Conservation (phyloP, 1,284 basidiomycete genomes). For the Waitea zeae region DNA sequence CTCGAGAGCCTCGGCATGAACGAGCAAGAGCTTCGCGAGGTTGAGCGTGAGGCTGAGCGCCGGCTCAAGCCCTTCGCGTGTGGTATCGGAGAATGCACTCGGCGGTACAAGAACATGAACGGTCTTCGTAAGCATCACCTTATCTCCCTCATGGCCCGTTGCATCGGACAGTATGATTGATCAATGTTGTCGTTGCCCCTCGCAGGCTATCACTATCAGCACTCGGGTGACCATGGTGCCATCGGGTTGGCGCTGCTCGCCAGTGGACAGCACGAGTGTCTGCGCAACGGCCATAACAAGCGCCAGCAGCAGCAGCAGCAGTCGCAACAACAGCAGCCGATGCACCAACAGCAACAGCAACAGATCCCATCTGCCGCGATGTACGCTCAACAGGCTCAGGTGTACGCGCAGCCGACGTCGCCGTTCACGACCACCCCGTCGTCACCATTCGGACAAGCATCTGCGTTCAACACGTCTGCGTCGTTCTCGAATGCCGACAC, state of each 20-base stretch:
- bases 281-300: too few species aligned
- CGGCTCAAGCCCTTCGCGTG: slow-evolving; percentile 75
- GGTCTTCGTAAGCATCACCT: slow-evolving; percentile 38
- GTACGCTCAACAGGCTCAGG: too few species aligned
- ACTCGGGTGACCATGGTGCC: slow-evolving; percentile 88
- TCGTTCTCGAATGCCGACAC: too few species aligned
- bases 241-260: slow-evolving; percentile 74
- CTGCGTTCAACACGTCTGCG: too few species aligned
- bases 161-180: slow-evolving; percentile 4
- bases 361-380: too few species aligned
- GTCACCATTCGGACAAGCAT: too few species aligned
- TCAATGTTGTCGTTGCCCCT: too few species aligned
- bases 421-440: too few species aligned
- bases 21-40: slow-evolving; percentile 53
- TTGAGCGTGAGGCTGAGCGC: slow-evolving; percentile 70
- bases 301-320: too few species aligned
- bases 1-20: slow-evolving; percentile 13
- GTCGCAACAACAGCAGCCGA: too few species aligned
- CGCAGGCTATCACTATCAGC: slow-evolving; percentile 86
- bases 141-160: slow-evolving; percentile 1
- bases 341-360: too few species aligned
- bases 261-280: slow-evolving; percentile 62
- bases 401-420: too few species aligned
- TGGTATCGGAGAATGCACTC: slow-evolving; percentile 78
- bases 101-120: slow-evolving; percentile 98